Conservation (phyloP, 2,329 filamentous ascomycete genomes). For the Arthrobotrys iridis region DNA sequence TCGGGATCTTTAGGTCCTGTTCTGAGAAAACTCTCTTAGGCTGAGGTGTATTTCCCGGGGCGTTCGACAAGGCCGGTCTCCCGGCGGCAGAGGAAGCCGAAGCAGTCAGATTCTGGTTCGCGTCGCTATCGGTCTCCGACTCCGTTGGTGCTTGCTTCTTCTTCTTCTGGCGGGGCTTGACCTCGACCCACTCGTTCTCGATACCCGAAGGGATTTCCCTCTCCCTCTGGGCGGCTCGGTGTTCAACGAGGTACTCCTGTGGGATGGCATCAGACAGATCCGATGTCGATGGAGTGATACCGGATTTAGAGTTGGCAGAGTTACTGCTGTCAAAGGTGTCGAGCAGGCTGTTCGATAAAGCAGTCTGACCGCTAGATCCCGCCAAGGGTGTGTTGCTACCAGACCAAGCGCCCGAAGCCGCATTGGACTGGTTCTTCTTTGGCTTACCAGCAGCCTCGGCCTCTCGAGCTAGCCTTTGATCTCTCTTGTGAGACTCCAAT, state of each 20-base stretch:
- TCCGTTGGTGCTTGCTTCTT: constrained; percentile 48
- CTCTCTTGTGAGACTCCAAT: constrained; percentile 44
- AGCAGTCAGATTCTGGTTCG: constrained; percentile 33
- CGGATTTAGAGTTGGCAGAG: constrained; percentile 39
- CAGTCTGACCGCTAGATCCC: constrained; percentile 5
- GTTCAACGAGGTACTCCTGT: constrained; percentile 32
- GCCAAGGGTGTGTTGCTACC: constrained; percentile 48
- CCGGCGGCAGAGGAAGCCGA: constrained; percentile 20
- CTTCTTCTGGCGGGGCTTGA: constrained; percentile 49
- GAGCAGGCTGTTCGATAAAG: constrained; percentile 10
- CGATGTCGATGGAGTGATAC: constrained; percentile 45
- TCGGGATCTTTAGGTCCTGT: constrained; percentile 41
- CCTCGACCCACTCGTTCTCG: constrained; percentile 53
- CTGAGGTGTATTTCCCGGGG: background rate
- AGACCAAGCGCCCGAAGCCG: constrained; percentile 38
- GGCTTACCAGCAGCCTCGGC: constrained; percentile 35
- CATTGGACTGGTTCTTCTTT: constrained; percentile 29
- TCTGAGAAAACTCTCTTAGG: constrained; percentile 30
- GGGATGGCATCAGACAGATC: constrained; percentile 45
- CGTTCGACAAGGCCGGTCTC: background rate
- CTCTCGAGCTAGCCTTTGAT: constrained; percentile 49
- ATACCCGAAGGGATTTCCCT: constrained; percentile 20
- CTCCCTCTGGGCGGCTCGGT: constrained; percentile 35
- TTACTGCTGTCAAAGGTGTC: constrained; percentile 51
- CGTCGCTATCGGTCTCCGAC: constrained; percentile 52